phyloP scores from a whole-genome alignment of 2,329 filamentous ascomycete species.

The Apiospora rasikravindrae region DNA sequence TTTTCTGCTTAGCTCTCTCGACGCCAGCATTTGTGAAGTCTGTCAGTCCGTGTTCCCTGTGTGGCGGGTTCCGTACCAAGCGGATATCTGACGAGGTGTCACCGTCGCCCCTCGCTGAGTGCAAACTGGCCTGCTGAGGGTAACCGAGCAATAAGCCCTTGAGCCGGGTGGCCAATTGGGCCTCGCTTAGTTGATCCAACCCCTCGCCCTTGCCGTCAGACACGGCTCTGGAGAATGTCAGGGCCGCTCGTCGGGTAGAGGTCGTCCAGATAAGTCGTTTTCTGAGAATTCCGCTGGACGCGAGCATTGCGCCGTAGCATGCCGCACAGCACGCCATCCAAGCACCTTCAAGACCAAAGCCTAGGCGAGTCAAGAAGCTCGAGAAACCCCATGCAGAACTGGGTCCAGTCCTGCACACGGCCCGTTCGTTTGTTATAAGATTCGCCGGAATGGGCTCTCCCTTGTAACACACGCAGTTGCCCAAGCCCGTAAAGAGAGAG shows the following conservation, averaged over 20 bases:
- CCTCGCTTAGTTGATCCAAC: background rate
- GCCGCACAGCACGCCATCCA: background rate
- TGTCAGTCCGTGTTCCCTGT: background rate
- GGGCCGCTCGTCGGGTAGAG: background rate
- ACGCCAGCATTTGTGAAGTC: background rate
- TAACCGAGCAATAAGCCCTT: background rate
- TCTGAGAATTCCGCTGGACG: background rate
- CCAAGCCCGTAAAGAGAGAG: too few species aligned
- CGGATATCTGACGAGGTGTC: background rate
- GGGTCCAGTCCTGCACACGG: background rate
- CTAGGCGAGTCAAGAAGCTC: background rate
- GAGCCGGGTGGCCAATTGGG: background rate
- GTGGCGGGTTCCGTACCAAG: background rate
- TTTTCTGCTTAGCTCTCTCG: background rate
- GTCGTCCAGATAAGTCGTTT: background rate
- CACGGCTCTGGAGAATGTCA: background rate
- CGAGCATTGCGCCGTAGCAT: background rate
- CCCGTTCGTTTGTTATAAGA: background rate
- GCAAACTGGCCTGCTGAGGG: background rate
- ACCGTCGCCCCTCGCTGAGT: background rate
- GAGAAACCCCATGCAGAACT: background rate
- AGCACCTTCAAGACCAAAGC: background rate
- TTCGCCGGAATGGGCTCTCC: background rate
- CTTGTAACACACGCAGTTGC: background rate
- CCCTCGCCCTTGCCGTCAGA: background rate